Percentiles rank a stretch among this genome's conserved stretches.
These are phyloP conservation scores for Trichophyton equinum DNA, from an alignment of 2,329 filamentous ascomycete species.

Conservation along the genomic window DNA sequence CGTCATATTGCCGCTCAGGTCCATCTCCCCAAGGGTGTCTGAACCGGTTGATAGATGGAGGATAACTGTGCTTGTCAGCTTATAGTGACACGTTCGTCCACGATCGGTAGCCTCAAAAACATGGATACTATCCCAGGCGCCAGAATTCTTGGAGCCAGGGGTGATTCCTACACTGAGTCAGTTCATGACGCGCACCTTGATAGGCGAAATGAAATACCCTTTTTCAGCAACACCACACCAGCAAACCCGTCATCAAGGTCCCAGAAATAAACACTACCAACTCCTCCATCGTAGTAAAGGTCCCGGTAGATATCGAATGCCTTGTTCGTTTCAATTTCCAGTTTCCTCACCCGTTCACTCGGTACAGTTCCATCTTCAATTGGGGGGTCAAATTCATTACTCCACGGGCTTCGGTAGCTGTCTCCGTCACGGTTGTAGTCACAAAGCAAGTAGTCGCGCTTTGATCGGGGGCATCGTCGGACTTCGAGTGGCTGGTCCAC, in stretches of 20 bases:
- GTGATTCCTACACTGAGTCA: slow-evolving; percentile 43
- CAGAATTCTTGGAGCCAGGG: slow-evolving; percentile 55
- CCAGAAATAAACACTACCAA: slow-evolving; percentile 96
- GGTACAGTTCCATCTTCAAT: slow-evolving; percentile 78
- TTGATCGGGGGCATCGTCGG: slow-evolving; percentile 72
- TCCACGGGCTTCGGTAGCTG: slow-evolving; percentile 97
- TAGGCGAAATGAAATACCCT: slow-evolving; percentile 46
- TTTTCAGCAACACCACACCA: slow-evolving; percentile 90
- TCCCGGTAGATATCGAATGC: slow-evolving; percentile 95
- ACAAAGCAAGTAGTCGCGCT: slow-evolving; percentile 92
- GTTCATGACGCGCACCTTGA: neutral
- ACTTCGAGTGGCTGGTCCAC: slow-evolving; percentile 90
- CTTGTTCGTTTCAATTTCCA: slow-evolving; percentile 89
- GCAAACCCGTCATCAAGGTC: slow-evolving; percentile 96
- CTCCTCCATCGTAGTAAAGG: slow-evolving; percentile 83
- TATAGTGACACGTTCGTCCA: slow-evolving; percentile 86
- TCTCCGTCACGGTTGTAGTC: slow-evolving; percentile 99
- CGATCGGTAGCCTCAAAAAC: slow-evolving; percentile 95
- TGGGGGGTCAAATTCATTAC: slow-evolving; percentile 92
- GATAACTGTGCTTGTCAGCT: slow-evolving; percentile 93
- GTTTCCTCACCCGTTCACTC: slow-evolving; percentile 78
- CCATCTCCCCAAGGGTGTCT: slow-evolving; percentile 65
- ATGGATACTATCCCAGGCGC: slow-evolving; percentile 96
- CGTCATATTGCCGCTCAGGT: slow-evolving; percentile 95
- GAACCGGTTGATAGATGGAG: slow-evolving; percentile 63